These are phyloP conservation scores for Fusarium sp. DNA, from an alignment of 2,329 filamentous ascomycete genomes.

Conservation along the genomic window DNA sequence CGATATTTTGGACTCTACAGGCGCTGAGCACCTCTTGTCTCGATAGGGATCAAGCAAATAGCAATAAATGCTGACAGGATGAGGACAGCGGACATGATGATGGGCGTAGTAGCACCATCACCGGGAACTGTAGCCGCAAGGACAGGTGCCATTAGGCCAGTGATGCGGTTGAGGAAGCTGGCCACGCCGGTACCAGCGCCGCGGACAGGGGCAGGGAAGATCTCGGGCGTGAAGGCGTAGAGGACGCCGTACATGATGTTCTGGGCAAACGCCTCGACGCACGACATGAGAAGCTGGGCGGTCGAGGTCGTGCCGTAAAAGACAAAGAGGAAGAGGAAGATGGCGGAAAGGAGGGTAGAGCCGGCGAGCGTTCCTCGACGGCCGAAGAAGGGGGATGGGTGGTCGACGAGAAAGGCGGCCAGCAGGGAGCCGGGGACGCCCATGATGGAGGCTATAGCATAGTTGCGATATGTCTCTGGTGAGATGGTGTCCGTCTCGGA, in stretches of 20 bases:
- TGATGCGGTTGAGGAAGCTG: constrained; percentile 75
- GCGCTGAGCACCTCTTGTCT: constrained; percentile 69
- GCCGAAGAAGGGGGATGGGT: constrained; percentile 70
- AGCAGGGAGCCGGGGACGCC: constrained; percentile 82
- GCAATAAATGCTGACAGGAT: constrained; percentile 69
- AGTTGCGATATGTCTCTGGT: constrained; percentile 77
- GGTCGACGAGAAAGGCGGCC: constrained; percentile 77
- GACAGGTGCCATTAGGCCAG: constrained; percentile 75
- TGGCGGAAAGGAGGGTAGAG: constrained; percentile 73
- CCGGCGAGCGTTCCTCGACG: constrained; percentile 77
- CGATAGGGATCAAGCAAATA: constrained; percentile 70
- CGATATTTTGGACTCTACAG: constrained; percentile 50
- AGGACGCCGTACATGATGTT: constrained; percentile 83
- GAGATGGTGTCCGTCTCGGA: constrained; percentile 53
- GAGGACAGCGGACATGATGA: constrained; percentile 66
- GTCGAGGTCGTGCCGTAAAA: constrained; percentile 65
- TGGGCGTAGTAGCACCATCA: constrained; percentile 66
- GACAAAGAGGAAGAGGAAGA: constrained; percentile 77
- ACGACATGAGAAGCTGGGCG: constrained; percentile 73
- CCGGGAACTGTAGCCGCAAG: constrained; percentile 71
- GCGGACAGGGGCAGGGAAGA: constrained; percentile 77
- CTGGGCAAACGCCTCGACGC: constrained; percentile 76
- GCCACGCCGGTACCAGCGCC: constrained; percentile 79
- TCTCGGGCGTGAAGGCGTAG: constrained; percentile 81
- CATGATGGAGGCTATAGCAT: constrained; percentile 80